Base-by-base conservation (phyloP, 169 alveolate species). In the Theileria equi region DNA sequence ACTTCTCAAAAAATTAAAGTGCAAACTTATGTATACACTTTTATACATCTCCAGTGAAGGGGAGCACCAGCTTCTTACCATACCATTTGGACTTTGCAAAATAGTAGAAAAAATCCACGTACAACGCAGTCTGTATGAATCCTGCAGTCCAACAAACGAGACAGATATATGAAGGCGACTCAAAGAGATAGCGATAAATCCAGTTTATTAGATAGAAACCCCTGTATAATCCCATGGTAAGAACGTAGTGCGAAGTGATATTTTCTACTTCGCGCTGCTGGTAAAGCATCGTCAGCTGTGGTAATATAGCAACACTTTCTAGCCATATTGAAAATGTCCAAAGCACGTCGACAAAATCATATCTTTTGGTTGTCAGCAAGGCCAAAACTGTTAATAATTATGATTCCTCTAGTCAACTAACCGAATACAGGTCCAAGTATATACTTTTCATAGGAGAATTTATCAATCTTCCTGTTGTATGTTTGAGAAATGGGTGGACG, bases 281-380 rank as follows among this genome's bases (percentile, higher is more conserved):
- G 67, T 95, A 94, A 48, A 96, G 83, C 80, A 96, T 91, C 10
- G 92, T 84, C 40, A 95, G 82, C 84, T 96, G 98, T 16, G 99
- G 99, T 29, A 96, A 68, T 64, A 95, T 94, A 35, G 99, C 98
- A 0, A 96, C 97, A 40, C 97, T 80, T 89, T 96, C 99, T 38
- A 96, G 91, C 98, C 98, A 95, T 28, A 95, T 90, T 54, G 98
- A 92, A 69, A 90, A 95, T 38, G 97, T 89, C 98, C 99, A 96
- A 7, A 89, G 43, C 35, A 96, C 69, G 54, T 94, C 97, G 68
- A 92, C 71, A 16, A 81, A 28, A 13, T 60, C 54, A 50, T 77
- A 86, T 1, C 78, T 69, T 43, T 43, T 50, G 29, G 90, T 68
- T 7, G 92, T 86, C 52, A 86, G 25, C 0, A 86, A 52, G 32